Base-by-base conservation (phyloP, 331 rosid species). In the Erythrophleum ivorense region DNA sequence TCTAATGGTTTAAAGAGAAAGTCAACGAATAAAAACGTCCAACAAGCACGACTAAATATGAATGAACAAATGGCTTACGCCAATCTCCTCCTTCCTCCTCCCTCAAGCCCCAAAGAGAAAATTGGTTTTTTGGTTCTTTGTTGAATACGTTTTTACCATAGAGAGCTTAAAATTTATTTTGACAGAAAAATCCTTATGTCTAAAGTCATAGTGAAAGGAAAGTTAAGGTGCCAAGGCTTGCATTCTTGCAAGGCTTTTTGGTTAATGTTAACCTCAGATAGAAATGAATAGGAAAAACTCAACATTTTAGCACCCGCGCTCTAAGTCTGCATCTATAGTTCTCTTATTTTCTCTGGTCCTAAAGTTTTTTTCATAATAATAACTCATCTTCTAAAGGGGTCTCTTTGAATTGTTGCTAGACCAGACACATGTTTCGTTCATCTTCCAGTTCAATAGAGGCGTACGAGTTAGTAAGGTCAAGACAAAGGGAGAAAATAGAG, bases 1-100 rank as follows among this genome's bases (percentile, higher is more conserved):
- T 41, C 60, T 60, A 64, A 52, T 31, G 45, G 68, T 31, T 75
- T 67, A 40, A 40, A 65, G 70, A 81, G 41, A 14, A n/a, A 52
- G 68, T 52, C 49, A 64, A 64, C 43, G n/a, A 41, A 54, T 54
- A 75, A 65, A 24, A 24, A 24, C 24, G 21, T 58, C 41, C 62
- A 70, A 45, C 41, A 66, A 12, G 15, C 29, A 75, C 66, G 4
- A 36, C 36, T 18, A 5, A 41, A 16, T 74, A 73, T n/a, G 9
- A 11, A 16, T 46, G 71, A 77, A 63, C 62, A 48, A 77, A 76
- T 43, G n/a, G 18, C 49, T 36, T 36, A 36, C 1, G 40, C 40
- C 5, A 36, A 36, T 36, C 40, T 36, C 40, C 40, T 36, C 40
- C 40, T 36, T 36, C 40, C 40, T 2, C 40, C 3, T 50, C 21